A percentile compares a stretch with the other conserved stretches of the same genome.
These are phyloP conservation scores for Microthlaspi erraticum DNA, from an alignment of 345 rosid genomes.

Conservation along the genomic window DNA sequence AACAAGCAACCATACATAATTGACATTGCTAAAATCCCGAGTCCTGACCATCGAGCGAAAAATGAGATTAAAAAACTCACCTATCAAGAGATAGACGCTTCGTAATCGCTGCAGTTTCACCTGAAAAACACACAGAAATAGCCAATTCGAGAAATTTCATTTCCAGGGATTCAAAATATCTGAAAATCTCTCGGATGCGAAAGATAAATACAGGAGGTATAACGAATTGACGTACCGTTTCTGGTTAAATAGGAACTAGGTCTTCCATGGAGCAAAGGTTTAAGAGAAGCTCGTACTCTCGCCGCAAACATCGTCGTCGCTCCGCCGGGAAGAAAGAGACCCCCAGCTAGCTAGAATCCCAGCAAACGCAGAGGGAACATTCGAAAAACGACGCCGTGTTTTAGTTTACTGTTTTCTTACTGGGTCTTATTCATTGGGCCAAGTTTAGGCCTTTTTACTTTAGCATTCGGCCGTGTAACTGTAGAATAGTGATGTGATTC, in stretches of 20 bases:
- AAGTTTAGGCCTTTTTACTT: background rate
- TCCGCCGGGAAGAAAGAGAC: constrained; percentile 21
- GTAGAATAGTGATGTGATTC: background rate
- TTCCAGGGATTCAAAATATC: constrained; percentile 6
- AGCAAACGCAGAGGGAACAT: background rate
- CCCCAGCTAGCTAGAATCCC: background rate
- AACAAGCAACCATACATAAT: background rate
- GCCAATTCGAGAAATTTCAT: background rate
- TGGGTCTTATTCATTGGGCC: background rate
- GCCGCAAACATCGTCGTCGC: constrained; percentile 39
- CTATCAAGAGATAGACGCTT: constrained; percentile 8
- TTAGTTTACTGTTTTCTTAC: background rate
- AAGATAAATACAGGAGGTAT: background rate
- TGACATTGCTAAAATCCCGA: background rate
- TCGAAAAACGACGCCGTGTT: background rate
- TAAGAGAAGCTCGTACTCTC: constrained; percentile 28
- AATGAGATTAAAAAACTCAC: constrained; percentile 16
- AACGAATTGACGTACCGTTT: background rate
- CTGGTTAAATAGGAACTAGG: background rate
- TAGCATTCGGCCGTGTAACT: background rate
- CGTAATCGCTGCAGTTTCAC: constrained; percentile 6
- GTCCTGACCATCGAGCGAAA: background rate
- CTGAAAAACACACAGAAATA: background rate
- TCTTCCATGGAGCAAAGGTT: constrained; percentile 27
- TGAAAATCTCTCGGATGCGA: background rate